Percentiles rank a stretch among this genome's conserved stretches.
phyloP scores from a whole-genome alignment of 768 basidiomycete species.

The Boletus subcaerulescens region DNA sequence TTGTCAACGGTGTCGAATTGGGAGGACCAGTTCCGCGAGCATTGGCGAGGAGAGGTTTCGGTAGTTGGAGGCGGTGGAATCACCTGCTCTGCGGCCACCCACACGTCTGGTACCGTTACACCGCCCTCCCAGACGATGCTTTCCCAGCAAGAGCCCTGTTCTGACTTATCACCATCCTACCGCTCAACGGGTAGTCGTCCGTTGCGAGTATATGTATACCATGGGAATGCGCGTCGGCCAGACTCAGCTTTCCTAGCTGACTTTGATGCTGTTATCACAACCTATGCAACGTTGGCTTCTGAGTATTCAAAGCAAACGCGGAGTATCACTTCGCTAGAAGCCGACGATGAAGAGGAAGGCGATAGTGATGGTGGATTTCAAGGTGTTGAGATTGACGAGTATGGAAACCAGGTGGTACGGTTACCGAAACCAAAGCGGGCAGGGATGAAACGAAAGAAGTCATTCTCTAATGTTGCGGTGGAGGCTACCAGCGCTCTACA shows the following conservation, averaged over 20 bases:
- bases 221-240: conserved; percentile 83
- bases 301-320: conserved; percentile 90
- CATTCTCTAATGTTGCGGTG: conserved; percentile 35
- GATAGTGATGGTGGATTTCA: conserved; percentile 62
- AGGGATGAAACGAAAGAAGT: conserved; percentile 65
- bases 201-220: conserved; percentile 92
- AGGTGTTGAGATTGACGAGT: conserved; percentile 62
- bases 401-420: conserved; percentile 60
- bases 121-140: conserved; percentile 36
- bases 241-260: conserved; percentile 87
- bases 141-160: conserved; percentile 25
- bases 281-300: conserved; percentile 91
- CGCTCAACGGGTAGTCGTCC: conserved; percentile 48
- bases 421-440: conserved; percentile 65
- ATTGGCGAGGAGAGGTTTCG: conserved; percentile 86
- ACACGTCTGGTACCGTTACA: conserved; percentile 35
- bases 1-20: conserved; percentile 96
- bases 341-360: conserved; percentile 67
- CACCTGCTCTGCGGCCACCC: conserved; percentile 29
- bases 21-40: conserved; percentile 98
- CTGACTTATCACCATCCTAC: conserved; percentile 26
- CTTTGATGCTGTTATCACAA: conserved; percentile 97
- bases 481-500: conserved; percentile 80
- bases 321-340: conserved; percentile 55
- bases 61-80: conserved; percentile 74